A percentile compares a stretch with the other conserved stretches of the same genome.
phyloP scores from a whole-genome alignment of 2,329 filamentous ascomycete genomes.

The Colletotrichum liaoningense region DNA sequence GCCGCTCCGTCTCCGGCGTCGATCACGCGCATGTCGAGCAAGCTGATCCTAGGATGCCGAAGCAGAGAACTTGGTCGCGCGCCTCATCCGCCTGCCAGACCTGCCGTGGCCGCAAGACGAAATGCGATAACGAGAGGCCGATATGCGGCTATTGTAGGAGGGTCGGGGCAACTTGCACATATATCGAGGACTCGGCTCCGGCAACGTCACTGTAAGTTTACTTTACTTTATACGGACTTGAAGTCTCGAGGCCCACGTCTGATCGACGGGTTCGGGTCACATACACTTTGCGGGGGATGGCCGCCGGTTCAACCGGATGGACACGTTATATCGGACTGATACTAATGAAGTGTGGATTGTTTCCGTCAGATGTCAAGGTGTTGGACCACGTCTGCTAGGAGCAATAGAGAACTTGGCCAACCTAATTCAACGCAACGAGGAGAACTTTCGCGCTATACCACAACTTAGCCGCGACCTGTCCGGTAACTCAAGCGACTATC shows the following conservation, averaged over 20 bases:
- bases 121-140: constrained; percentile 51
- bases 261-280: not conserved
- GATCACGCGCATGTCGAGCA: constrained; percentile 25
- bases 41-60: constrained; percentile 25
- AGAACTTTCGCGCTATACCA: constrained; percentile 32
- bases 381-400: constrained; percentile 25
- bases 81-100: constrained; percentile 47
- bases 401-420: constrained; percentile 33
- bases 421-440: constrained; percentile 34
- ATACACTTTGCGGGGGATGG: not conserved
- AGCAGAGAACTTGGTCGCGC: constrained; percentile 31
- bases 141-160: constrained; percentile 50
- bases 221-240: not conserved
- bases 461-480: constrained; percentile 32
- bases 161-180: constrained; percentile 47
- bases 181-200: constrained; percentile 36
- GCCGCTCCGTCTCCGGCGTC: not conserved
- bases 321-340: not conserved
- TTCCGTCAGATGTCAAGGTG: constrained; percentile 25
- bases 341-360: constrained; percentile 5
- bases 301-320: not conserved
- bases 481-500: constrained; percentile 29
- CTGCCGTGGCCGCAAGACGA: constrained; percentile 50
- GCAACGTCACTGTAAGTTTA: constrained; percentile 31
- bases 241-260: not conserved